Conservation (phyloP, 1,284 basidiomycete species). For the Apiotrichum siamense region DNA sequence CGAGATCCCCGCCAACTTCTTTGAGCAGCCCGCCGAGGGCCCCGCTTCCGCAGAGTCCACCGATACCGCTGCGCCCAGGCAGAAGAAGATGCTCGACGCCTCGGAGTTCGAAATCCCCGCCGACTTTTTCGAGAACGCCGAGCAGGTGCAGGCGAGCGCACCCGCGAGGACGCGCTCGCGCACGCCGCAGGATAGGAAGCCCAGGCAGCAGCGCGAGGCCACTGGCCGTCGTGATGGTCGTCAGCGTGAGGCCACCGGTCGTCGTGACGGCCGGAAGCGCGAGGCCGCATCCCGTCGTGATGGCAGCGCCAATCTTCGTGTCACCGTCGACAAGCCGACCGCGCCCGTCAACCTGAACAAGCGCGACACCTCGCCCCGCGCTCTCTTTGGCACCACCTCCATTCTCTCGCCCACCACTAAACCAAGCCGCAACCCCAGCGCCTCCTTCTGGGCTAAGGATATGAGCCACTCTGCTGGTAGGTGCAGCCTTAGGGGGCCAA, state of each 20-base stretch:
- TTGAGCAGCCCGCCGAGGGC: too few species aligned
- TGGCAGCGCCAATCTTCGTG: not conserved
- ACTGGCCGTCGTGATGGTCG: not conserved
- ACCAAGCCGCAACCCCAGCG: not conserved
- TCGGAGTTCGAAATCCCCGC: not conserved
- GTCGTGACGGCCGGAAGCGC: not conserved
- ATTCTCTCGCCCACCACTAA: not conserved
- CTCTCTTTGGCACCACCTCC: slow-evolving; percentile 3
- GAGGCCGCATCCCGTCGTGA: not conserved
- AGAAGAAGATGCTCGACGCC: not conserved
- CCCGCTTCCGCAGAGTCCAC: too few species aligned
- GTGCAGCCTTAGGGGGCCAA: not conserved
- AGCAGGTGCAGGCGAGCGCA: not conserved
- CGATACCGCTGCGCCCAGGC: too few species aligned
- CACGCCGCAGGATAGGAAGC: not conserved
- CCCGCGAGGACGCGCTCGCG: not conserved
- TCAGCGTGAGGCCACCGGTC: not conserved
- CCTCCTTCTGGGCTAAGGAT: slow-evolving; percentile 17
- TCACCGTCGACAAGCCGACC: not conserved
- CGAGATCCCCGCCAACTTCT: slow-evolving; percentile 3
- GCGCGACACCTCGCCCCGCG: not conserved
- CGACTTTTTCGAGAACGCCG: slow-evolving; percentile 13
- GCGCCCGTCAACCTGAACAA: not conserved
- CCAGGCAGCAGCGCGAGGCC: not conserved
- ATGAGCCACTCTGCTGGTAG: slow-evolving; percentile 14